phyloP scores from a whole-genome alignment of 2,329 filamentous ascomycete genomes.

The Fusarium sp. region DNA sequence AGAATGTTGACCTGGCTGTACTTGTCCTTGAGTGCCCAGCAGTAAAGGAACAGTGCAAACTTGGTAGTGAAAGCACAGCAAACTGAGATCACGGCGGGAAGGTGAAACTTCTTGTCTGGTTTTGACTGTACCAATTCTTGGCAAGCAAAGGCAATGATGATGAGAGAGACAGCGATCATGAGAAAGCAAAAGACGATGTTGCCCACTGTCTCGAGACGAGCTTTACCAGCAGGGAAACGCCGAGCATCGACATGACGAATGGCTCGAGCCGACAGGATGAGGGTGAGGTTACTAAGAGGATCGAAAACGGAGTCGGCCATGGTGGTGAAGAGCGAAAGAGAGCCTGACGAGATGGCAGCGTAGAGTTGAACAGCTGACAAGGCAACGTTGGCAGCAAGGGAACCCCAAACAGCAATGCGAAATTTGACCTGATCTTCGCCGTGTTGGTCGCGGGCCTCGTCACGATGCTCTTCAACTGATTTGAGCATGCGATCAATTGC shows the following conservation, averaged over 20 bases:
- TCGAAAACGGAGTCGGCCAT: constrained; percentile 98
- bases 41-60: constrained; percentile 86
- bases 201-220: constrained; percentile 92
- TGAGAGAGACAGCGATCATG: constrained; percentile 92
- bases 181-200: constrained; percentile 98
- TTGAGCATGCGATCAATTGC: constrained; percentile 93
- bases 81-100: constrained; percentile 89
- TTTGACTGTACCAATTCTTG: constrained; percentile 73
- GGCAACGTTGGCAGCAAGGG: constrained; percentile 83
- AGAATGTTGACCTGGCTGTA: constrained; percentile 93
- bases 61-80: constrained; percentile 88
- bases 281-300: constrained; percentile 86
- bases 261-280: constrained; percentile 89
- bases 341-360: constrained; percentile 86
- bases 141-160: constrained; percentile 90
- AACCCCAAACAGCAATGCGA: constrained; percentile 74
- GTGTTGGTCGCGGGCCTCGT: constrained; percentile 83
- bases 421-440: constrained; percentile 84
- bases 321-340: constrained; percentile 96
- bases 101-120: constrained; percentile 75
- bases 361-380: constrained; percentile 88
- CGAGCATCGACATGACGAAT: constrained; percentile 87
- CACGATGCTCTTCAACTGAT: constrained; percentile 89
- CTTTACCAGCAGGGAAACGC: constrained; percentile 92
- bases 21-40: constrained; percentile 89